A percentile compares a stretch with the other conserved stretches of the same genome.
These are phyloP conservation scores for Linnemannia elongata DNA, from an alignment of 192 early-diverging fungal genomes.

Conservation along the genomic window DNA sequence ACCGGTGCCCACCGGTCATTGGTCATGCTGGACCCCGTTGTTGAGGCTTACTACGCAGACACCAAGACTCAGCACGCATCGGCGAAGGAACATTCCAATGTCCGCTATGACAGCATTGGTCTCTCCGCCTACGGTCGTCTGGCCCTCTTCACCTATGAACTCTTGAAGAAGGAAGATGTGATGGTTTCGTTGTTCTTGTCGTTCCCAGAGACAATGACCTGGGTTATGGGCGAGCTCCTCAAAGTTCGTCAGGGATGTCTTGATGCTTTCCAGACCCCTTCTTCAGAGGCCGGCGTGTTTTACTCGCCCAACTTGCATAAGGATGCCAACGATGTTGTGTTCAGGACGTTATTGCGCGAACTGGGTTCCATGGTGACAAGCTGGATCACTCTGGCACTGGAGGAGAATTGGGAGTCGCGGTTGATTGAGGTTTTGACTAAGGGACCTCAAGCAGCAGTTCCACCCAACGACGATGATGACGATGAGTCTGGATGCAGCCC, in stretches of 20 bases:
- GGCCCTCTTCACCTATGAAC: slow-evolving; percentile 59
- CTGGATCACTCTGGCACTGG: slow-evolving; percentile 35
- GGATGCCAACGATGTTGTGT: slow-evolving; percentile 48
- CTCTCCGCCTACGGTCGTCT: slow-evolving; percentile 62
- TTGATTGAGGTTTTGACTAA: slow-evolving; percentile 23
- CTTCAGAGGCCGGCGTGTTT: slow-evolving; percentile 40
- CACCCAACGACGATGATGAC: slow-evolving; percentile 10
- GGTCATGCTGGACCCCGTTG: slow-evolving; percentile 32
- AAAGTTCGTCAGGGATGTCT: slow-evolving; percentile 52
- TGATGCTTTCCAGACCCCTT: slow-evolving; percentile 46
- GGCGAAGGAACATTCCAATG: background rate
- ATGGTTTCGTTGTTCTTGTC: slow-evolving; percentile 36
- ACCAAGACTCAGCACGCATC: slow-evolving; percentile 8
- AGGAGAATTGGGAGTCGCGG: slow-evolving; percentile 41
- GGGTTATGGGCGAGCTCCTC: slow-evolving; percentile 51
- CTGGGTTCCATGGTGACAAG: slow-evolving; percentile 22
- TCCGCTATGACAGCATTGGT: slow-evolving; percentile 65
- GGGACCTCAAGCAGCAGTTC: background rate
- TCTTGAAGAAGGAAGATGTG: slow-evolving; percentile 47
- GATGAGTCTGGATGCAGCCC: slow-evolving; percentile 31
- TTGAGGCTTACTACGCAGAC: slow-evolving; percentile 35
- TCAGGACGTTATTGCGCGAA: slow-evolving; percentile 46
- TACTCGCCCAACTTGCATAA: slow-evolving; percentile 42
- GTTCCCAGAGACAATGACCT: slow-evolving; percentile 45
- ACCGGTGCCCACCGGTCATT: slow-evolving; percentile 42